phyloP scores from a whole-genome alignment of 345 rosid genomes.

The Dipteronia dyeriana region DNA sequence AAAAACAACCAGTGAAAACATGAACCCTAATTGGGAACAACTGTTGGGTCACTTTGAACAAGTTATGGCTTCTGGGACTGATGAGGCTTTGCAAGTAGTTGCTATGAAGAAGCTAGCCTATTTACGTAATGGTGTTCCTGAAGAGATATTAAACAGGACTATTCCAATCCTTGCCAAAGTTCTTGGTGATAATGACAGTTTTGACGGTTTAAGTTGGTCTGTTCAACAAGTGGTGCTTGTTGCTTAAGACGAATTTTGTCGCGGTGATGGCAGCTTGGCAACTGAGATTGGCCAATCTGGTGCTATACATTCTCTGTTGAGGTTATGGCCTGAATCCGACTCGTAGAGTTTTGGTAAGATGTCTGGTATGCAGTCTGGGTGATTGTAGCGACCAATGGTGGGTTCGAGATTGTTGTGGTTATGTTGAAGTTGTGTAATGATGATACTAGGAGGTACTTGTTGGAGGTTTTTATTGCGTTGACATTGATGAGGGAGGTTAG shows the following conservation, averaged over 20 bases:
- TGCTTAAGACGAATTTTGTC: slow-evolving; percentile 46
- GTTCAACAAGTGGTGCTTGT: slow-evolving; percentile 42
- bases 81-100: slow-evolving; percentile 36
- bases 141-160: slow-evolving; percentile 25
- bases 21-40: slow-evolving; percentile 44
- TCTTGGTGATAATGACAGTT: slow-evolving; percentile 23
- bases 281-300: slow-evolving; percentile 47
- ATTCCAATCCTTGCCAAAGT: slow-evolving; percentile 46
- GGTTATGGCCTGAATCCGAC: slow-evolving; percentile 45
- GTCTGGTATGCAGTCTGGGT: too few species aligned
- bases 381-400: too few species aligned
- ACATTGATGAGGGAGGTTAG: too few species aligned
- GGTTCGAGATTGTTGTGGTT: too few species aligned
- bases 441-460: too few species aligned
- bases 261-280: slow-evolving; percentile 40
- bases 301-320: slow-evolving; percentile 34
- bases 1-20: not conserved
- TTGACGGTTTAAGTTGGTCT: slow-evolving; percentile 23
- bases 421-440: too few species aligned
- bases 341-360: too few species aligned
- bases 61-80: slow-evolving; percentile 37
- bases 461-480: too few species aligned
- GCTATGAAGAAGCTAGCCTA: slow-evolving; percentile 40
- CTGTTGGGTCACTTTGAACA: slow-evolving; percentile 36
- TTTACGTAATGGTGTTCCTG: slow-evolving; percentile 34